Evolutionary conservation across 306 rosid genomes (phyloP), one percentile per base, ranked within the genome.

Genomic region (Neltuma alba): DNA sequence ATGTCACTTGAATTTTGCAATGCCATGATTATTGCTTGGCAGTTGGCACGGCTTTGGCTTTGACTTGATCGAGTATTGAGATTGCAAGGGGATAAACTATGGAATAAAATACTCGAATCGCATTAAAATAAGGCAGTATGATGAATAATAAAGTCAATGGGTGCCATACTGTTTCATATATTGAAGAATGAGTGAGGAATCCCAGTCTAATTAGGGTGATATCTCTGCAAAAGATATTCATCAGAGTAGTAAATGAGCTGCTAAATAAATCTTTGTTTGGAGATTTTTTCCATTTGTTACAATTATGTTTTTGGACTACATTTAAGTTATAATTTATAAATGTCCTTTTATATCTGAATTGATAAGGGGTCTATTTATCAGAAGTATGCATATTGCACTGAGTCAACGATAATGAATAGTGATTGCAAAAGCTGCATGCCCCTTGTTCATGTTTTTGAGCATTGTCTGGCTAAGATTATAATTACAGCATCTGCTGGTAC

Each of bases 291-390:
- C 12, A 54, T 52, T 14, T 21, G 50, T 38, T 33, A 13, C 10
- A 74, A 15, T 74, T 74, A 74, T 13, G 23, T 40, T 38, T 57
- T 7, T 55, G 55, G 23, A 57, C 55, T 4, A 14, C 11, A 4
- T 9, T 7, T 72, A 33, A 72, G 31, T 31, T 52, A 20, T n/a
- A 47, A 50, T 57, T 58, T 73, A 54, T 73, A n/a, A 38, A 74
- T 55, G 27, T 25, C 16, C 11, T 28, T 23, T 57, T 38, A 15
- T 74, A 58, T 74, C 40, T 28, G 15, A 38, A 12, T 13, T 36
- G 50, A 21, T 18, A 38, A 14, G 60, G 31, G 60, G 15, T 33
- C 61, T 60, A 60, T 50, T 20, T 33, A 58, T 9, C 28, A 21
- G 25, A 14, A 33, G 70, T 16, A 57, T 58, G 27, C 20, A 28